phyloP scores from a whole-genome alignment of 352 stramenopile genomes.

The Phytophthora rubi region DNA sequence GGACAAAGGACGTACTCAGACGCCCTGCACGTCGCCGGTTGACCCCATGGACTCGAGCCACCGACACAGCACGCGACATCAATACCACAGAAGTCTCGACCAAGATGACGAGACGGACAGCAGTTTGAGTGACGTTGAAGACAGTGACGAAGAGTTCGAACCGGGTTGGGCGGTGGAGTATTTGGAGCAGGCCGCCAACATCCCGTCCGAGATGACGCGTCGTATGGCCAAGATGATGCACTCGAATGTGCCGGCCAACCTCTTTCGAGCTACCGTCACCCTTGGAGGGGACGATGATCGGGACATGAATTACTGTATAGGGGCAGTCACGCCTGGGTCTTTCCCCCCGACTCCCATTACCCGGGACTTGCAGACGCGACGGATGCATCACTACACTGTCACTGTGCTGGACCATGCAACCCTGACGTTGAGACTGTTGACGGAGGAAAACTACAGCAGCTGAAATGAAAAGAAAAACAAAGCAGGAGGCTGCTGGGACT shows the following conservation, averaged over 20 bases:
- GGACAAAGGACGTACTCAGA: slow-evolving; percentile 53
- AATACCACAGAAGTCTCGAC: slow-evolving; percentile 16
- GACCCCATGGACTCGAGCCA: slow-evolving; percentile 43
- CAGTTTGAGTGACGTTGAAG: slow-evolving; percentile 15
- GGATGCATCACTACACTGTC: slow-evolving; percentile 78
- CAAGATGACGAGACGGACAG: slow-evolving; percentile 18
- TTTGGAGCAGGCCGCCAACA: slow-evolving; percentile 70
- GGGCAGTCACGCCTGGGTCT: slow-evolving; percentile 71
- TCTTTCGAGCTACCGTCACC: slow-evolving; percentile 75
- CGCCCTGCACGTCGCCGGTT: slow-evolving; percentile 72
- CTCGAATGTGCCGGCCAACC: slow-evolving; percentile 71
- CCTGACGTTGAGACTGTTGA: slow-evolving; percentile 63
- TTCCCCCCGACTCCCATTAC: slow-evolving; percentile 85
- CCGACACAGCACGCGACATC: slow-evolving; percentile 21
- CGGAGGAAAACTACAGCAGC: slow-evolving; percentile 46
- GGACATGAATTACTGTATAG: slow-evolving; percentile 48
- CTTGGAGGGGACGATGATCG: slow-evolving; percentile 33
- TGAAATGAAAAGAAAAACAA: slow-evolving; percentile 10
- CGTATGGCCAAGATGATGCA: slow-evolving; percentile 87
- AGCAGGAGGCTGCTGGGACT: slow-evolving; percentile 19
- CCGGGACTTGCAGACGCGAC: slow-evolving; percentile 71
- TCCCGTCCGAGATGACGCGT: slow-evolving; percentile 67
- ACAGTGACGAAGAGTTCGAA: slow-evolving; percentile 44
- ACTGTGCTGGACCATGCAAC: slow-evolving; percentile 81
- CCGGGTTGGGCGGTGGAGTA: slow-evolving; percentile 83